A percentile compares a stretch with the other conserved stretches of the same genome.
These are phyloP conservation scores for Hyparrhenia diplandra DNA, from an alignment of 176 grass and related monocot species.

Conservation along the genomic window DNA sequence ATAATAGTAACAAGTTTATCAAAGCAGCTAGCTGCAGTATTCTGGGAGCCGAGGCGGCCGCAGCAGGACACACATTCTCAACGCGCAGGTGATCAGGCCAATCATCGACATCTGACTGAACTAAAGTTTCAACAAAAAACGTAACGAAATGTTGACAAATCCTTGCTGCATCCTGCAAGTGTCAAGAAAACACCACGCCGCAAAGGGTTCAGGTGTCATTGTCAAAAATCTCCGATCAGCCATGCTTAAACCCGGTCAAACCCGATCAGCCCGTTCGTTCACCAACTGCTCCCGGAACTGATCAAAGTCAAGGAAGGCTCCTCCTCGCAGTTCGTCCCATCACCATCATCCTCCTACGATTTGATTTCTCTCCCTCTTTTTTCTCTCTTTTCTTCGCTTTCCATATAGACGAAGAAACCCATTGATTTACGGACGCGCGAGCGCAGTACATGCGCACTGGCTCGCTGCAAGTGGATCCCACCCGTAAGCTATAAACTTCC, in stretches of 20 bases:
- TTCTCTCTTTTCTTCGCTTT: too few species aligned
- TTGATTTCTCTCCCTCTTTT: too few species aligned
- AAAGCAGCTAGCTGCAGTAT: too few species aligned
- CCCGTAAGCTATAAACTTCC: rapidly evolving
- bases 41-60: too few species aligned
- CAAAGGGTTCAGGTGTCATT: not conserved
- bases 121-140: not conserved
- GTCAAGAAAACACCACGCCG: not conserved
- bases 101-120: too few species aligned
- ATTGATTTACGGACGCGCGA: not conserved
- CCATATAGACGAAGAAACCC: too few species aligned
- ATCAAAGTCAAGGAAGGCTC: not conserved
- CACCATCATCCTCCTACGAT: not conserved
- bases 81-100: too few species aligned
- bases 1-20: too few species aligned
- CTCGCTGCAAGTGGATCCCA: not conserved
- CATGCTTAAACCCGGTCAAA: not conserved
- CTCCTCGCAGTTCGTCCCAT: too few species aligned
- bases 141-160: not conserved
- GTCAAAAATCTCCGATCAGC: not conserved
- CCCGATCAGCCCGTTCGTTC: not conserved
- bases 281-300: not conserved
- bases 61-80: too few species aligned
- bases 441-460: too few species aligned
- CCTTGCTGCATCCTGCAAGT: not conserved